Conservation (phyloP, 345 rosid species). For the Raphanus sativus region DNA sequence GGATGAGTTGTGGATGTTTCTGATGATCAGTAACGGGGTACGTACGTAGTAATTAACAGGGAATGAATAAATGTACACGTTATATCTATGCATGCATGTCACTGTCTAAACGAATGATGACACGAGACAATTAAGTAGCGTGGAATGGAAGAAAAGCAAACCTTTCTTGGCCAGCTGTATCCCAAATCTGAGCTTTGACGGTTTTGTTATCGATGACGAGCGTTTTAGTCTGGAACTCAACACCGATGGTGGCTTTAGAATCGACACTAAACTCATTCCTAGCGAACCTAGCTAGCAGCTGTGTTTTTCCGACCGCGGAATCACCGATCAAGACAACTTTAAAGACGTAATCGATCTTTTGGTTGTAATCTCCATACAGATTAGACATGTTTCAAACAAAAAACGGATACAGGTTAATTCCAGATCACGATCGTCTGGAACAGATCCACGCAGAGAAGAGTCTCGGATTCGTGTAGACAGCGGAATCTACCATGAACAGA, state of each 20-base stretch:
- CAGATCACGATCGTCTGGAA: not conserved
- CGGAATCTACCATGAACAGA: not conserved
- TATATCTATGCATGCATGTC: not conserved
- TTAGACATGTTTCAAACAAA: not conserved
- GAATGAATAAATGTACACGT: not conserved
- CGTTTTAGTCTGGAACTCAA: constrained; percentile 7
- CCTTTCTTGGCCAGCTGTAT: constrained; percentile 8
- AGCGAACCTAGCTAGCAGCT: not conserved
- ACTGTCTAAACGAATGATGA: not conserved
- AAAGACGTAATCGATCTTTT: not conserved
- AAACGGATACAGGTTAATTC: too few species aligned
- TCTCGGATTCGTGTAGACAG: not conserved
- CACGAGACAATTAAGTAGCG: not conserved
- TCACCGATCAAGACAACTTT: constrained; percentile 5
- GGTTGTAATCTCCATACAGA: not conserved
- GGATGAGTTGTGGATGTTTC: not conserved
- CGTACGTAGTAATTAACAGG: not conserved
- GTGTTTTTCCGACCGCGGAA: not conserved
- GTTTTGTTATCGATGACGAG: not conserved
- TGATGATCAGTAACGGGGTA: not conserved
- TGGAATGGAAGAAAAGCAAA: not conserved
- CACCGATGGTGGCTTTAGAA: constrained; percentile 4
- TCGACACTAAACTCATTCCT: constrained; percentile 3
- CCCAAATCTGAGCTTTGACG: constrained; percentile 9
- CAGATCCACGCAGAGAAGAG: not conserved